Evolutionary conservation across 148 eudicot species (phyloP).

Genomic region (Camellia japonica): DNA sequence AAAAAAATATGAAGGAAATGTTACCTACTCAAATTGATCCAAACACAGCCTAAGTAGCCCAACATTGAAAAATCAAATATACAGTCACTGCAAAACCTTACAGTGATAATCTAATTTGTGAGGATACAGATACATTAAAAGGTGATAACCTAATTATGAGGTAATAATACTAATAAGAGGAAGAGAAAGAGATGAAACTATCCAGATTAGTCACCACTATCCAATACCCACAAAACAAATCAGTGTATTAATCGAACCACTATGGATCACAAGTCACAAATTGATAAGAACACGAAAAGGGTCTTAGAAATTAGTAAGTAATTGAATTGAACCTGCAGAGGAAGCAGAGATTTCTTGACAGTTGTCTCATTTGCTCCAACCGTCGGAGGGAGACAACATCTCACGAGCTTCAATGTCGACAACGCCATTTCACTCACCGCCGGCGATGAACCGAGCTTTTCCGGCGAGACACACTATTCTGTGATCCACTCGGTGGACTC

Average conservation of each 20-base stretch:
- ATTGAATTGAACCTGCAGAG: slow-evolving; percentile 21
- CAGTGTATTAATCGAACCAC: too few relatives aligned
- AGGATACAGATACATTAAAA: too few relatives aligned
- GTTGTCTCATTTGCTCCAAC: slow-evolving; percentile 12
- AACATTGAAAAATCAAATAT: too few relatives aligned
- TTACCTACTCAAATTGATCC: too few relatives aligned
- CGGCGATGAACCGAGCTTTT: background rate
- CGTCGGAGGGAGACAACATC: slow-evolving; percentile 17
- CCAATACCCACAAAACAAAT: background rate
- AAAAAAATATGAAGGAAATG: too few relatives aligned
- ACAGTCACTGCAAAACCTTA: too few relatives aligned
- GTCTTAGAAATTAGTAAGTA: background rate
- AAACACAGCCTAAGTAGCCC: too few relatives aligned
- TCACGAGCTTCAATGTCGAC: slow-evolving; percentile 11
- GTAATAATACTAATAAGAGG: background rate
- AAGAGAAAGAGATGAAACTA: background rate
- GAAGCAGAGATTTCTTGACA: slow-evolving; percentile 15
- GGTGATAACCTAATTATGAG: background rate
- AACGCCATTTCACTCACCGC: slow-evolving; percentile 18
- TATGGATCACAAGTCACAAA: background rate
- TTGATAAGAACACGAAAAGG: background rate
- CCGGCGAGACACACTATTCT: slow-evolving; percentile 1
- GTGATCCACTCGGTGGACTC: background rate
- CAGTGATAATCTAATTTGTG: too few relatives aligned
- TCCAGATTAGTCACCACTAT: background rate